Percentiles rank a stretch among this genome's conserved stretches.
These are phyloP conservation scores for Nitzschia inconspicua DNA, from an alignment of 108 stramenopile species.

Conservation along the genomic window DNA sequence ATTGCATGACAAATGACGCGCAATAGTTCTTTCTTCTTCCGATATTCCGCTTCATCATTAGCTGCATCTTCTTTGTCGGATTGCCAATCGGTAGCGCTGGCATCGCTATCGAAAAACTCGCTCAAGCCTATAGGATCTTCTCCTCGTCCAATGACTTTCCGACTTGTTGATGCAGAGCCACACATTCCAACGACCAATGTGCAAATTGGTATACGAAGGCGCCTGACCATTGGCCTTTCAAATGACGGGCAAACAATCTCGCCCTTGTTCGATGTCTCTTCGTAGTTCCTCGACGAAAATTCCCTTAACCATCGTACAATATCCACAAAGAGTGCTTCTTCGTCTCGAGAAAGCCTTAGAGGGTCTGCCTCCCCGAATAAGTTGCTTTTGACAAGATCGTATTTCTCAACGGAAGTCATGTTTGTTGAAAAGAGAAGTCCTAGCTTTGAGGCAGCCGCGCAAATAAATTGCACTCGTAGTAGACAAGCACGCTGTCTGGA, in stretches of 20 bases:
- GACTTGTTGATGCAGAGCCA: slow-evolving; percentile 43
- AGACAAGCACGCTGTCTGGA: slow-evolving; percentile 32
- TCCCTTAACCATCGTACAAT: slow-evolving; percentile 62
- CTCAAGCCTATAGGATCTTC: slow-evolving; percentile 24
- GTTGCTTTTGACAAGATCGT: not conserved
- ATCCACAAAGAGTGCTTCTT: slow-evolving; percentile 30
- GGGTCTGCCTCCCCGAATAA: not conserved
- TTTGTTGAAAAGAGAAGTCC: slow-evolving; percentile 51
- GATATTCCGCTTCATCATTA: slow-evolving; percentile 3
- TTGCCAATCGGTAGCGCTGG: slow-evolving; percentile 48
- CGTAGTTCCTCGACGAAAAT: slow-evolving; percentile 25
- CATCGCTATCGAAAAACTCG: slow-evolving; percentile 77
- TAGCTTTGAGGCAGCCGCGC: slow-evolving; percentile 36
- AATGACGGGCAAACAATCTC: slow-evolving; percentile 30
- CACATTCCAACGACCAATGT: slow-evolving; percentile 56
- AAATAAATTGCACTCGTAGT: slow-evolving; percentile 39
- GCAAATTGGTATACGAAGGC: slow-evolving; percentile 50
- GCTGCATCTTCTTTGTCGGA: slow-evolving; percentile 27
- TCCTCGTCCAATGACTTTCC: slow-evolving; percentile 1
- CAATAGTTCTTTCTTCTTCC: slow-evolving; percentile 28
- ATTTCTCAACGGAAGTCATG: slow-evolving; percentile 32
- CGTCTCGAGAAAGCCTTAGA: not conserved
- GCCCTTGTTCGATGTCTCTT: not conserved
- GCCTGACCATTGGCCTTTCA: slow-evolving; percentile 23
- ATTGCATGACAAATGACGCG: slow-evolving; percentile 60